phyloP scores from a whole-genome alignment of 257 asterid genomes.

The Solanum chilense region DNA sequence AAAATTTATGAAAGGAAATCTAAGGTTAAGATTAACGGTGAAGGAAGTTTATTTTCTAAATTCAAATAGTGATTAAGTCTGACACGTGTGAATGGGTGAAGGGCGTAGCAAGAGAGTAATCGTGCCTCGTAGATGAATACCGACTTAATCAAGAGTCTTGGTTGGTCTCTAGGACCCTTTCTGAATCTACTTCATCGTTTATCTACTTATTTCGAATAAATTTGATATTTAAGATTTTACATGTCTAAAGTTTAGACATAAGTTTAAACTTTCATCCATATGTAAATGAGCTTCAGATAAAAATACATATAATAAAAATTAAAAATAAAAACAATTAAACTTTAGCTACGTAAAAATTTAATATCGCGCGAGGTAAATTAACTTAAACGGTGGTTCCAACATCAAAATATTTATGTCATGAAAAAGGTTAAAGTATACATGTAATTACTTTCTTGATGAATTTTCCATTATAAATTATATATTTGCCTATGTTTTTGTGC shows the following conservation, averaged over 20 bases:
- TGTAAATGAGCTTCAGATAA: not conserved
- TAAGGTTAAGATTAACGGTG: not conserved
- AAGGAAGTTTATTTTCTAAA: not conserved
- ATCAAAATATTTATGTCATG: not conserved
- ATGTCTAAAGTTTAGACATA: not conserved
- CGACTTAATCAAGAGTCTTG: not conserved
- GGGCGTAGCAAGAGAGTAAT: not conserved
- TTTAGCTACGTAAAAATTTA: not conserved
- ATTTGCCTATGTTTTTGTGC: not conserved
- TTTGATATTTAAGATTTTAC: too few species aligned
- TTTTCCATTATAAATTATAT: not conserved
- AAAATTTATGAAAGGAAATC: not conserved
- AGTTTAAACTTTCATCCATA: not conserved
- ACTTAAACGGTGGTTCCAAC: too few species aligned
- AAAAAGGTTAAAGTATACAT: not conserved
- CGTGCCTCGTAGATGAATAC: not conserved
- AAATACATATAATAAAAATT: not conserved
- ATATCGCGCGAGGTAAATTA: too few species aligned
- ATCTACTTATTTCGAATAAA: not conserved
- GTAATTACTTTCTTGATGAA: not conserved
- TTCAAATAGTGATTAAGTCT: not conserved
- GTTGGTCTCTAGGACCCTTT: not conserved
- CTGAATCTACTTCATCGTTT: not conserved
- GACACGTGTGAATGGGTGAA: not conserved
- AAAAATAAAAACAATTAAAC: accelerated